Conservation (phyloP, 805 yeast species). For the Wickerhamomyces tratensis region DNA sequence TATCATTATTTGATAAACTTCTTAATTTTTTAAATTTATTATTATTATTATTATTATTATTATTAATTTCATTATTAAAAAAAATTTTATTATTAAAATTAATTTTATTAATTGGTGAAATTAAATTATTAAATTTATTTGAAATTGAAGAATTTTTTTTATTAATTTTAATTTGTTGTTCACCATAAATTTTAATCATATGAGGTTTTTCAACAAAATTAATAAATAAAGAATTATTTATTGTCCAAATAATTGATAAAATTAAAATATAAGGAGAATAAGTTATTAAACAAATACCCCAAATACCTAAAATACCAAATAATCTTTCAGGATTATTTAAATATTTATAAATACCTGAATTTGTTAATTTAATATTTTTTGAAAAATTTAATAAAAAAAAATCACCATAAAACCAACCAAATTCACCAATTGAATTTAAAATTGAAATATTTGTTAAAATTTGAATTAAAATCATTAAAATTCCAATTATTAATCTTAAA, state of each 20-base stretch:
- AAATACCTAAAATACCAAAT: constrained; percentile 68
- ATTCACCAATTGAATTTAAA: constrained; percentile 62
- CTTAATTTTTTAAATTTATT: constrained; percentile 18
- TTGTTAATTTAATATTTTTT: constrained; percentile 43
- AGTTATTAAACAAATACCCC: constrained; percentile 61
- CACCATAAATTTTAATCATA: constrained; percentile 69
- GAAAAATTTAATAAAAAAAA: constrained; percentile 55
- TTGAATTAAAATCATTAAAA: constrained; percentile 46
- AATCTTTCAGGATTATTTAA: constrained; percentile 77
- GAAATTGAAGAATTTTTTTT: constrained; percentile 23
- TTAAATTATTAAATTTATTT: too few species aligned
- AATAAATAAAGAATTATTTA: constrained; percentile 55
- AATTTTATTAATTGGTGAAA: too few species aligned
- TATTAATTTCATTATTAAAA: constrained; percentile 15
- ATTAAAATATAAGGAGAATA: constrained; percentile 39
- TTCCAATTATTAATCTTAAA: constrained; percentile 50
- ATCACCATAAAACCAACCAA: constrained; percentile 90
- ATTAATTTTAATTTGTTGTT: constrained; percentile 44
- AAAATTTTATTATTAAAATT: too few species aligned
- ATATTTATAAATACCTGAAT: constrained; percentile 75
- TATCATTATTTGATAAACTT: constrained; percentile 7
- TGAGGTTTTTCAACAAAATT: constrained; percentile 71
- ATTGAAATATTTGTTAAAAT: constrained; percentile 63
- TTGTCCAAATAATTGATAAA: constrained; percentile 56
- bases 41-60: constrained; percentile 30